Conservation (phyloP, 306 rosid genomes). For the Castanopsis chinensis region DNA sequence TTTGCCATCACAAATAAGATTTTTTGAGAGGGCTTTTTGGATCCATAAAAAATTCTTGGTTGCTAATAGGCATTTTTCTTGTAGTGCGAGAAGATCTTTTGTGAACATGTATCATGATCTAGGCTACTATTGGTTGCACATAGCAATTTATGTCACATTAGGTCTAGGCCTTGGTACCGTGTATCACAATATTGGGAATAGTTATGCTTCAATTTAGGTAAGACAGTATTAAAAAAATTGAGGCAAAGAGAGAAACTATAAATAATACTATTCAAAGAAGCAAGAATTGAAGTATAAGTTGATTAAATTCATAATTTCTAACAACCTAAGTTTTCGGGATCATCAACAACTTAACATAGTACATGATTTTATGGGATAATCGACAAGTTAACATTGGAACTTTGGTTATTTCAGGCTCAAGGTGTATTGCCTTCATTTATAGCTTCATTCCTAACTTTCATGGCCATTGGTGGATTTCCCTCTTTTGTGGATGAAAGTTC, state of each 20-base stretch:
- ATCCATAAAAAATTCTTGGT: too few species aligned
- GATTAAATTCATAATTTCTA: too few species aligned
- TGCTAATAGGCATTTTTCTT: too few species aligned
- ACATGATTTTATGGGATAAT: neutral
- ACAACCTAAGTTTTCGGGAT: too few species aligned
- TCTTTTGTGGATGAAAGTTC: conserved; percentile 53
- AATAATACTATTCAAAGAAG: too few species aligned
- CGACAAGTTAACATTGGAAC: neutral
- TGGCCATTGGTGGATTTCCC: conserved; percentile 79
- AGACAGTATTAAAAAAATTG: neutral
- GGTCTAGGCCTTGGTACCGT: conserved; percentile 49
- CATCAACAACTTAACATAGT: too few species aligned
- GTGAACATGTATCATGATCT: conserved; percentile 56
- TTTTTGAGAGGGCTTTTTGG: too few species aligned
- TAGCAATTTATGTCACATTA: conserved; percentile 35
- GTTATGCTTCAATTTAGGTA: conserved; percentile 37
- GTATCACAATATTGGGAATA: conserved; percentile 34
- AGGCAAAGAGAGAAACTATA: too few species aligned
- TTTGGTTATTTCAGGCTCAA: conserved; percentile 47
- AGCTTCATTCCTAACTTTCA: conserved; percentile 54
- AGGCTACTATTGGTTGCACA: conserved; percentile 69
- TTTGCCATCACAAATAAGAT: too few species aligned
- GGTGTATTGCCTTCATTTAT: conserved; percentile 52
- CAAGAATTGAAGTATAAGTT: neutral
- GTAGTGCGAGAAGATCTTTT: conserved; percentile 46